Evolutionary conservation across 2,329 filamentous ascomycete genomes (phyloP).

Genomic region (Nannizzia gypsea): DNA sequence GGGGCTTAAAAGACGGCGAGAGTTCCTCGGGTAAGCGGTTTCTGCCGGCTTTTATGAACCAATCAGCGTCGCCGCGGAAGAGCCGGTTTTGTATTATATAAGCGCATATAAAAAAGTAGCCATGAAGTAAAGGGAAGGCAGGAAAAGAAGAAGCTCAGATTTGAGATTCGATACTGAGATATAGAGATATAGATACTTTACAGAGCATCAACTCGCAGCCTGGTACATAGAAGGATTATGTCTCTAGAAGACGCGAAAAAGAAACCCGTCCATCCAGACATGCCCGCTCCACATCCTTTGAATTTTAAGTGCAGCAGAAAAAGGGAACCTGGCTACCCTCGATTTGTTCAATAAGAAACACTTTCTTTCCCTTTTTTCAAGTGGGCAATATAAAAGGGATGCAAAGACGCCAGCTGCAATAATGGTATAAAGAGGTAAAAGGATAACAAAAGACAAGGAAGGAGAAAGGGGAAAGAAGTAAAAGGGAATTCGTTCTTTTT

Average conservation of each 20-base stretch:
- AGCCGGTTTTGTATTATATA: neutral
- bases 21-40: constrained; percentile 7
- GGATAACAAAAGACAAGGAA: neutral
- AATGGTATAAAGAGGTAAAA: neutral
- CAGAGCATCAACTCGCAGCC: neutral
- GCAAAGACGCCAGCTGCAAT: neutral
- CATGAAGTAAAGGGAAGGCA: neutral
- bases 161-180: neutral
- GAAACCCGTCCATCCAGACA: neutral
- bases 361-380: too few species aligned
- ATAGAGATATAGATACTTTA: neutral
- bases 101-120: neutral
- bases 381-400: neutral
- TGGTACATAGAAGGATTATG: neutral
- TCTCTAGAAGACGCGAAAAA: neutral
- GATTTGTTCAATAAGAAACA: neutral
- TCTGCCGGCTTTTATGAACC: neutral
- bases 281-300: neutral
- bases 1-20: neutral
- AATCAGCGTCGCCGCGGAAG: constrained; percentile 1
- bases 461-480: neutral
- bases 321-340: neutral
- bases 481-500: neutral
- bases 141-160: neutral
- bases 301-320: neutral